Percentiles rank a stretch among this genome's conserved stretches.
These are phyloP conservation scores for Aspergillaceae sp. DNA, from an alignment of 2,329 filamentous ascomycete genomes.

Conservation along the genomic window DNA sequence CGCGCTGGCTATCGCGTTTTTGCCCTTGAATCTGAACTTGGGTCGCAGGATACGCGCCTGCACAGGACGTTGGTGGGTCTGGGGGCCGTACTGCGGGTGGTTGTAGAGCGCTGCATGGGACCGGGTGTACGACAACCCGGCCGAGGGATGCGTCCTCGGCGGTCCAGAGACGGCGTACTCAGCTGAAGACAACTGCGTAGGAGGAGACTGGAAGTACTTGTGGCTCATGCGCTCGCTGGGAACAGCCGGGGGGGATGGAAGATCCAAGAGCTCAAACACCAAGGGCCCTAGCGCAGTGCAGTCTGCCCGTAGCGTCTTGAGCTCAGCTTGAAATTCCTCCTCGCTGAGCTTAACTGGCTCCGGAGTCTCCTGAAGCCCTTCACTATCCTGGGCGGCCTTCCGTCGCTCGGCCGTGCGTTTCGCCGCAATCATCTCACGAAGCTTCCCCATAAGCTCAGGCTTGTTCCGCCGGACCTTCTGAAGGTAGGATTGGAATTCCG, in stretches of 20 bases:
- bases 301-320: conserved; percentile 37
- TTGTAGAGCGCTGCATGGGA: conserved; percentile 49
- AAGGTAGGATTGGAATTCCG: conserved; percentile 48
- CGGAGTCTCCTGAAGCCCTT: conserved; percentile 25
- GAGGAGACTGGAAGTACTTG: conserved; percentile 29
- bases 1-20: conserved; percentile 23
- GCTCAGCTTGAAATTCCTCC: conserved; percentile 38
- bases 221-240: conserved; percentile 26
- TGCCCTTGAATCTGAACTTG: conserved; percentile 29
- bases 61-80: conserved; percentile 44
- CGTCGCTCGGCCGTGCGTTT: conserved; percentile 28
- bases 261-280: conserved; percentile 49
- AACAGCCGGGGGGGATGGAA: conserved; percentile 39
- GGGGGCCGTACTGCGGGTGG: conserved; percentile 54
- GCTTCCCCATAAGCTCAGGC: conserved; percentile 30
- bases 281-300: conserved; percentile 43
- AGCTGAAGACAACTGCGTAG: conserved; percentile 27
- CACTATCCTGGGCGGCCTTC: conserved; percentile 34
- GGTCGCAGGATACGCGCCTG: conserved; percentile 50
- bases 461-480: conserved; percentile 36
- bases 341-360: conserved; percentile 28
- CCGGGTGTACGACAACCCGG: conserved; percentile 54
- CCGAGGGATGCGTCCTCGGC: conserved; percentile 56
- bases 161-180: conserved; percentile 42
- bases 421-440: conserved; percentile 25